Evolutionary conservation across 495 filamentous ascomycete genomes (phyloP), one percentile per base, ranked within the genome.

Genomic region (Aspergillus haitiensis): DNA sequence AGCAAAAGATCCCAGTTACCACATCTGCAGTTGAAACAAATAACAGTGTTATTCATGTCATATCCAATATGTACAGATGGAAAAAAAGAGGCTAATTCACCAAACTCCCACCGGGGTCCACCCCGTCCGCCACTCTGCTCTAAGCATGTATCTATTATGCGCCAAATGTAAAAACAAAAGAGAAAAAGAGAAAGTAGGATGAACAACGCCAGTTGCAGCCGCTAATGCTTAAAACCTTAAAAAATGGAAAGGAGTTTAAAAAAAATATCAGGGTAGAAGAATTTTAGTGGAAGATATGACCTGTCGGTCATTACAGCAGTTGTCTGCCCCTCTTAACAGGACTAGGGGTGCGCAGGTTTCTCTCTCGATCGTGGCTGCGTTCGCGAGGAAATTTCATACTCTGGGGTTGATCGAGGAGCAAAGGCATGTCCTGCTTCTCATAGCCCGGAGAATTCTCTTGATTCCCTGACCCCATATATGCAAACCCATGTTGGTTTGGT

Each of bases 281-380:
- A 27, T 27, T 27, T 27, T 47, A 47, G 15, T 47, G 5, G 44
- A 7, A 18, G 6, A 10, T 18, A 47, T 5, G 44, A 6, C 15
- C 15, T n/a, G 44, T 18, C 27, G n/a, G 44, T 6, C 44, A 53
- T 60, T 40, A 63, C 32, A 62, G 39, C 13, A 75, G 69, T 33
- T 64, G 70, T 48, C 74, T 61, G 36, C 58, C 62, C 7, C 72
- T 66, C 56, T 79, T 78, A 13, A 64, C 60, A 2, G 76, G 75
- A 56, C 76, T 79, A 18, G 76, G 75, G 8, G 70, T 75, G 21
- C 72, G 73, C 42, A 73, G 62, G 39, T 73, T 71, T 2, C 58
- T 61, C 32, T 74, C 67, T 6, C 75, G 73, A 32, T 75, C 73
- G 18, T 72, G 74, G 49, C 62, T 70, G 34, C 75, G 72, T 42